phyloP scores from a whole-genome alignment of 2,329 filamentous ascomycete genomes.

The Scedosporium apiospermum region DNA sequence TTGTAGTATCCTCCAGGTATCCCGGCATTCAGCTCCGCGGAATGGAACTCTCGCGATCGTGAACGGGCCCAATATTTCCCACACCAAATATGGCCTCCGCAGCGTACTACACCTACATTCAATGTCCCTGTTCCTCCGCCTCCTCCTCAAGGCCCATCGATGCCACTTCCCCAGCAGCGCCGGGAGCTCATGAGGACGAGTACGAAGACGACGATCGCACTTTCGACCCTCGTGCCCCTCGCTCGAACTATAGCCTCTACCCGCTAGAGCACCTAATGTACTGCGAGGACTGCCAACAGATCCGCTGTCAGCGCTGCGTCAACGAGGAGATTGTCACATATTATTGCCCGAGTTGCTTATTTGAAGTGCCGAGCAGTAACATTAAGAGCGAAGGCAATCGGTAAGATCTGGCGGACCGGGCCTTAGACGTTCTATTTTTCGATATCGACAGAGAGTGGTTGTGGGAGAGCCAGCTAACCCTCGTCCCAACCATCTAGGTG shows the following conservation, averaged over 20 bases:
- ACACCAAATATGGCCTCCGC: neutral
- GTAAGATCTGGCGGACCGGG: conserved; percentile 34
- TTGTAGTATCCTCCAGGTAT: no score
- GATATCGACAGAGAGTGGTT: no score
- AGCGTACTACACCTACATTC: conserved; percentile 54
- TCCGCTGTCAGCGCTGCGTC: conserved; percentile 86
- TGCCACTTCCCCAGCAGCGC: conserved; percentile 12
- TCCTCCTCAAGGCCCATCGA: conserved; percentile 19
- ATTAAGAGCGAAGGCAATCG: conserved; percentile 89
- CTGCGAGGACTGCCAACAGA: conserved; percentile 95
- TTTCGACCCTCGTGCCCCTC: conserved; percentile 76
- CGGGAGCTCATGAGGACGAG: conserved; percentile 21
- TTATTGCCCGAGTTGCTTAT: conserved; percentile 91
- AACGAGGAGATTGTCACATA: conserved; percentile 90
- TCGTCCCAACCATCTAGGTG: conserved; percentile 45
- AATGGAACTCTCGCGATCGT: neutral
- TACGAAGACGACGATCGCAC: conserved; percentile 64
- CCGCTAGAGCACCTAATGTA: conserved; percentile 90
- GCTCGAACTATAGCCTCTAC: conserved; percentile 86
- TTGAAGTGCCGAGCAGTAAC: conserved; percentile 89
- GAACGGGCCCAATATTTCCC: neutral
- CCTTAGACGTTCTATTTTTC: no score
- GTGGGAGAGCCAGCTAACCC: neutral
- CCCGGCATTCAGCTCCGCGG: neutral
- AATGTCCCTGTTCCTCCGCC: conserved; percentile 53